Evolutionary conservation across 345 rosid species (phyloP).

Genomic region (Litchi chinensis): DNA sequence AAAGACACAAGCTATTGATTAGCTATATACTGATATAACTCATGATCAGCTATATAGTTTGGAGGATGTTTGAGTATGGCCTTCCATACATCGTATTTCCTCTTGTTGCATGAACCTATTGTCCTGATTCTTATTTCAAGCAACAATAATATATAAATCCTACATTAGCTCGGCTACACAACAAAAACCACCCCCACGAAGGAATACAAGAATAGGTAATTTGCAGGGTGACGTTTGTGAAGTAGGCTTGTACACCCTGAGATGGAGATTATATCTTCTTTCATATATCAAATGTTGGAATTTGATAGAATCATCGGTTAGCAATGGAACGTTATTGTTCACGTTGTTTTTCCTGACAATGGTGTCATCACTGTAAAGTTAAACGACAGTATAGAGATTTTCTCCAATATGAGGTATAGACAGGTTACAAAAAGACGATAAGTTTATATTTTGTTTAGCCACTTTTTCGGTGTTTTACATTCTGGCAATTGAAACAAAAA

Average conservation of each 20-base stretch:
- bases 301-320: background rate
- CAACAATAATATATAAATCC: too few relatives aligned
- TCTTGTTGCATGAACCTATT: too few relatives aligned
- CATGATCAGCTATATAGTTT: too few relatives aligned
- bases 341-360: slow-evolving; percentile 13
- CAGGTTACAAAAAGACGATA: background rate
- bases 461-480: too few relatives aligned
- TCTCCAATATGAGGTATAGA: slow-evolving; percentile 29
- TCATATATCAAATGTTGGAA: slow-evolving; percentile 33
- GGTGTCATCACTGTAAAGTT: slow-evolving; percentile 35
- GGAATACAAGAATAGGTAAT: slow-evolving; percentile 14
- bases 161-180: slow-evolving; percentile 34
- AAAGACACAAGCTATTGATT: too few relatives aligned
- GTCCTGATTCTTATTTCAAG: too few relatives aligned
- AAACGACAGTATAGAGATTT: slow-evolving; percentile 35
- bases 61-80: too few relatives aligned
- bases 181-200: slow-evolving; percentile 55
- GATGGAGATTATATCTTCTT: slow-evolving; percentile 28
- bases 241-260: slow-evolving; percentile 37
- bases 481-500: too few relatives aligned
- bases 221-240: background rate
- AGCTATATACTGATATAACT: too few relatives aligned
- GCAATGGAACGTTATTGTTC: background rate
- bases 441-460: too few relatives aligned
- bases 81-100: too few relatives aligned